Percentiles rank a stretch among this genome's conserved stretches.
phyloP scores from a whole-genome alignment of 257 asterid genomes.

The Agastache rugosa region DNA sequence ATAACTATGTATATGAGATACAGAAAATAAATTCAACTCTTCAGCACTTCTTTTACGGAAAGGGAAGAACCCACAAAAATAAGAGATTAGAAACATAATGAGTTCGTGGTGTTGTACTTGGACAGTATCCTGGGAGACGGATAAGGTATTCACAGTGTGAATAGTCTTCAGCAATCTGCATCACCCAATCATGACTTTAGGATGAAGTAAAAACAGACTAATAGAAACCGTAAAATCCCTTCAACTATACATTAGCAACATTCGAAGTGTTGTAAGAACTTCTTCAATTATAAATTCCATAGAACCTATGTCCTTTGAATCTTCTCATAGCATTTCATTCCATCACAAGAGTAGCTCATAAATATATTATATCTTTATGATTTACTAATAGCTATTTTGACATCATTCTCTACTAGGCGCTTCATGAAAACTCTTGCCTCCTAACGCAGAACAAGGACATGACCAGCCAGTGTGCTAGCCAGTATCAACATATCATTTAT shows the following conservation, averaged over 20 bases:
- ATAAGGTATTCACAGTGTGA: constrained; percentile 96
- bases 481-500: too few relatives aligned
- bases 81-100: constrained; percentile 5
- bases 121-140: constrained; percentile 99
- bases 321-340: too few relatives aligned
- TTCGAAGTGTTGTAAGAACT: too few relatives aligned
- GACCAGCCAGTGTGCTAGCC: too few relatives aligned
- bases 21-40: background rate
- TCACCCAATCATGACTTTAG: constrained; percentile 28
- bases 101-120: constrained; percentile 61
- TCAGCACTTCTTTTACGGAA: constrained; percentile 12
- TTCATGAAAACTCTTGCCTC: too few relatives aligned
- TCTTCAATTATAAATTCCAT: too few relatives aligned
- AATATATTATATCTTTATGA: too few relatives aligned
- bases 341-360: too few relatives aligned
- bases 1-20: constrained; percentile 34
- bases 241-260: background rate
- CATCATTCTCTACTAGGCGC: too few relatives aligned
- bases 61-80: background rate
- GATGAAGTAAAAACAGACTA: constrained; percentile 22
- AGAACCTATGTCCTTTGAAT: too few relatives aligned
- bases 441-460: too few relatives aligned
- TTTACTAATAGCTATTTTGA: too few relatives aligned
- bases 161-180: constrained; percentile 98
- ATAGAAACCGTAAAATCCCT: constrained; percentile 7